Base-by-base conservation (phyloP, 2,329 filamentous ascomycete genomes). In the Didymella glomerata region DNA sequence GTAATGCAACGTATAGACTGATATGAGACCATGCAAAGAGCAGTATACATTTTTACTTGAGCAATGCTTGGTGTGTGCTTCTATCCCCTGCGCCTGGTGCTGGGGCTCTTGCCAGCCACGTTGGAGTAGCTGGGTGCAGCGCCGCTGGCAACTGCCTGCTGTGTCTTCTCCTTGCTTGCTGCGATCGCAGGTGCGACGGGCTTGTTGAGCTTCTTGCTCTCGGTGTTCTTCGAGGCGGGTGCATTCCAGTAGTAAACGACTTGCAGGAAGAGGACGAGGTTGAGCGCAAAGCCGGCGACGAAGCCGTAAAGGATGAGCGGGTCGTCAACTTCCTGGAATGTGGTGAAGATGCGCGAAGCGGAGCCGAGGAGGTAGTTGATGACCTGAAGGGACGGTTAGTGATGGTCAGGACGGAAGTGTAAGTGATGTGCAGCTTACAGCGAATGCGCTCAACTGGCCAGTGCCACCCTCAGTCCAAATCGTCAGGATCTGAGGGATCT, bases 311-410 rank as follows among this genome's bases (percentile, higher is more conserved):
- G 85, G 71, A 99, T 98, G 59, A 98, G 84, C 80, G 93, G 93
- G 79, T 99, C 95, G 77, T 96, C 91, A 60, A 99, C 95, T 82
- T 99, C 95, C 75, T 98, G 93, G 57, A 99, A 83, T 9, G 96
- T 99, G 30, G 95, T 99, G 80, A 97, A 99, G 81, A 99, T 96
- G 75, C 95, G 91, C 25, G 92, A 91, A 58, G 98, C 86, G 42
- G 93, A 97, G 38, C 96, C 95, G 69, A 89, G 84, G 71, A 99
- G 91, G 80, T 97, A 99, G 84, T 97, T 98, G 86, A 99, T 97
- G 68, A 99, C 93, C 93, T 97, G 71, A 22, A 11, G 32, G 8
- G 5, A 40, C 20, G 27, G 50, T 53, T 52, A 56, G 53, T 36
- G 16, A 25, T 7, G 34, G 47, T 14, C 2, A 11, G 8, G 3